Percentiles rank a stretch among this genome's conserved stretches.
Evolutionary conservation across 1,284 basidiomycete genomes (phyloP).

Genomic region (Ganoderma leucocontextum): DNA sequence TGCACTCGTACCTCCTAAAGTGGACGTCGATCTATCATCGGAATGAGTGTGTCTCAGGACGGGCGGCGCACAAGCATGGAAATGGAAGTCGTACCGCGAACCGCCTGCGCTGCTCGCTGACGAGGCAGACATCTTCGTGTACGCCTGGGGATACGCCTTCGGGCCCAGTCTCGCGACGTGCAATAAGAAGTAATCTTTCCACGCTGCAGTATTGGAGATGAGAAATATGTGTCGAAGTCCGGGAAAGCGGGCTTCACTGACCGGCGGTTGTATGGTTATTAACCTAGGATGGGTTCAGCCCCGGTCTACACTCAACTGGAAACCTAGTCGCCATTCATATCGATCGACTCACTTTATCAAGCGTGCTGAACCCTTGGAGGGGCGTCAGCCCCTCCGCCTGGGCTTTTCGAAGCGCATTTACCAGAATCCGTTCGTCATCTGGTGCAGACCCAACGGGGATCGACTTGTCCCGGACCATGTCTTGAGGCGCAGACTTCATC

Average conservation of each 20-base stretch:
- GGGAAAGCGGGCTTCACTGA: conserved; percentile 6
- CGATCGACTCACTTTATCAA: conserved; percentile 8
- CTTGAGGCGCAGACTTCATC: neutral
- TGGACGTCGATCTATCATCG: neutral
- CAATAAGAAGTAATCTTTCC: conserved; percentile 27
- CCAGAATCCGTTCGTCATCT: neutral
- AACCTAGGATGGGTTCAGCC: conserved; percentile 9
- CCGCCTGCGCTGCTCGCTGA: neutral
- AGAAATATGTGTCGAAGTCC: neutral
- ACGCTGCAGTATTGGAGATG: conserved; percentile 4
- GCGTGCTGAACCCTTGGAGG: neutral
- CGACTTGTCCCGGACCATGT: neutral
- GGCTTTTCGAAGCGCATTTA: neutral
- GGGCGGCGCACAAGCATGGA: neutral
- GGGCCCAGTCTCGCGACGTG: conserved; percentile 19
- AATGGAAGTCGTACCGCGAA: neutral
- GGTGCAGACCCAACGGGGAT: neutral
- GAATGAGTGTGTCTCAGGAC: neutral
- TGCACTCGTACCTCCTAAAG: neutral
- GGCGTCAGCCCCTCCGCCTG: conserved; percentile 1
- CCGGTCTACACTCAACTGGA: neutral
- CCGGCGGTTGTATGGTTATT: conserved; percentile 18
- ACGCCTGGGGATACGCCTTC: neutral
- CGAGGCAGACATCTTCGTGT: neutral
- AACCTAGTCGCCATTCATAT: neutral